phyloP scores from a whole-genome alignment of 139 green algal genomes.

The Picochlorum costavermella region DNA sequence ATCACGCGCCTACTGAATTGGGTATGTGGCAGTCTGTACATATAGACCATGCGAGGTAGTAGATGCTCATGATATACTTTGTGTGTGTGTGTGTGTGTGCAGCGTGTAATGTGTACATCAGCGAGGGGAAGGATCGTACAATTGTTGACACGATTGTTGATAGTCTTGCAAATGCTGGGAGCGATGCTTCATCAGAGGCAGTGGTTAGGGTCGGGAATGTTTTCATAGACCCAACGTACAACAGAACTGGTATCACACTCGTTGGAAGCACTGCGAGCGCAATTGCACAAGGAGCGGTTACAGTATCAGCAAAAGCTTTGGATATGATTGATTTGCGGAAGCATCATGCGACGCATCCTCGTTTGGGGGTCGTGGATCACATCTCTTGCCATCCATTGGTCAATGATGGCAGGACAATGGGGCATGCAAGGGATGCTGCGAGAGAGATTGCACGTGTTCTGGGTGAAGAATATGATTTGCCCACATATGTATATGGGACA shows the following conservation, averaged over 20 bases:
- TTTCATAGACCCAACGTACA: constrained; percentile 63
- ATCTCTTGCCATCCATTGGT: constrained; percentile 61
- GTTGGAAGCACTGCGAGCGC: background rate
- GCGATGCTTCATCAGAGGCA: background rate
- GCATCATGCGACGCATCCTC: constrained; percentile 60
- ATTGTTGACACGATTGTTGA: constrained; percentile 15
- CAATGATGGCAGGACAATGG: background rate
- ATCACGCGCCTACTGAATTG: no score
- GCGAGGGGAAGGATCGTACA: constrained; percentile 35
- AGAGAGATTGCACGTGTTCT: constrained; percentile 14
- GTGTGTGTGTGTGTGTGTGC: constrained; percentile 22
- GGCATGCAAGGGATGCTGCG: constrained; percentile 10
- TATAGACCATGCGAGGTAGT: no score
- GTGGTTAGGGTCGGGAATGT: constrained; percentile 26
- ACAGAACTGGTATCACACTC: constrained; percentile 65
- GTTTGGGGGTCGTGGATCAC: constrained; percentile 70
- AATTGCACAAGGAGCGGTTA: constrained; percentile 26
- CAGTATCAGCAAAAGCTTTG: constrained; percentile 38
- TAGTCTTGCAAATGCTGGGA: constrained; percentile 12
- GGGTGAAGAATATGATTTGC: constrained; percentile 23
- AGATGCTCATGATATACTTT: no score
- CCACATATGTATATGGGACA: constrained; percentile 56
- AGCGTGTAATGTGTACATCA: constrained; percentile 59
- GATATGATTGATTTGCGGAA: constrained; percentile 42
- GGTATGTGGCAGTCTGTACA: no score